Base-by-base conservation (phyloP, 2,329 filamentous ascomycete genomes). In the Fusarium begoniae region DNA sequence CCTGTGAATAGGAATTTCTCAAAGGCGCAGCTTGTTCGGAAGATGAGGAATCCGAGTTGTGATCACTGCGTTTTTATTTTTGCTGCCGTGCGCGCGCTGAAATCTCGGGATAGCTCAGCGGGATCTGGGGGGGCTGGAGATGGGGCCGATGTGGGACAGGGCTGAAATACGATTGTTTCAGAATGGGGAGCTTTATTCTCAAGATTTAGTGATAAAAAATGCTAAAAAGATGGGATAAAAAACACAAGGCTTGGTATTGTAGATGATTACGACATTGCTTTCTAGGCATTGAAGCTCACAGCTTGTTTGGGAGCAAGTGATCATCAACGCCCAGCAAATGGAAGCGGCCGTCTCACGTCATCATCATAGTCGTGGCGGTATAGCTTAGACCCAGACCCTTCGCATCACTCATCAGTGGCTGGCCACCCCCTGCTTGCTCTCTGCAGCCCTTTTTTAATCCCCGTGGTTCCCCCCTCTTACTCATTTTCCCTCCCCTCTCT, bases 321-420 rank as follows among this genome's bases (percentile, higher is more conserved):
- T 69, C 68, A 56, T 55, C 35, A 51, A 51, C 10, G 53, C 30
- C 69, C 65, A 62, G 71, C 74, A 53, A 58, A 65, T 69, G 54
- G 66, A 63, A 50, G 38, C 60, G 57, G 26, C 44, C 69, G 55
- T 77, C 75, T 77, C 75, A 77, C 75, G 75, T 77, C 75, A 77
- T 77, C 75, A 66, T 73, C 61, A 32, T 48, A 63, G 60, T 63
- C 70, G 73, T 73, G 71, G 71, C 65, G 73, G 64, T 51, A 55
- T 51, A 35, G 55, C 41, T 50, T 50, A 58, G 55, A 58, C 30
- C 44, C 20, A 58, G 55, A 58, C 30, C 44, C 20, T 55, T 68
- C 63, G 6, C 43, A 65, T 55, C 64, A 44, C 48, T 51, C 30
- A 51, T 48, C 69, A 56, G 44, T 71, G 65, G 61, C 61, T 69